Evolutionary conservation across 495 filamentous ascomycete species (phyloP), one percentile per base, ranked within the genome.

Genomic region (Cercophora sp.): DNA sequence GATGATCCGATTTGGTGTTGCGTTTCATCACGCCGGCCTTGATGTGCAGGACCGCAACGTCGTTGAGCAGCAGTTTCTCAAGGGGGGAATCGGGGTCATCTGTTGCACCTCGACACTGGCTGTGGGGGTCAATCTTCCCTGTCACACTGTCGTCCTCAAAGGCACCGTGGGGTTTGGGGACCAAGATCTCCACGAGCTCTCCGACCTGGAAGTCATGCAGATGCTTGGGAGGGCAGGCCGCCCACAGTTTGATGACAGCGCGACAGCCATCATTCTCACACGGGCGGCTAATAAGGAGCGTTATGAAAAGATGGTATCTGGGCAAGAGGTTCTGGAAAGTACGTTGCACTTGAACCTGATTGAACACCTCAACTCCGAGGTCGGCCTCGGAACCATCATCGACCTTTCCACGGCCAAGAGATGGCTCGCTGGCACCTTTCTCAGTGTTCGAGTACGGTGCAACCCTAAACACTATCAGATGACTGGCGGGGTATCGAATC

Each of bases 51-150:
- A 98, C 62, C 79, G 92, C 53, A 72, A 73, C 22, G 72, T 78
- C 4, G 73, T 96, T 8, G 89, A 96, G 58, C 79, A 77, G 31
- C 78, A 78, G 2, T 98, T 86, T 51, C 70, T 92, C 6, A 77
- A 85, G 16, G 88, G 91, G 2, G 74, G 88, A 8, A 74, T 98
- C 48, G 86, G 78, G 52, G 85, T 96, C 43, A 95, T 98, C 42
- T 98, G 93, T 60, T 96, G 92, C 64, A 98, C 93, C 2, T 92
- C 89, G 0, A 98, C 93, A 1, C 74, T 98, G 31, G 91, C 92
- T 5, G 88, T 98, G 9, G 93, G 93, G 0, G 82, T 98, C 26
- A 98, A 98, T 61, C 71, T 98, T 15, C 93, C 93, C 9, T 93
- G 93, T 51, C 86, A 97, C 62, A 81, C 96, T 1, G 91, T 95